Evolutionary conservation across 2,329 filamentous ascomycete species (phyloP).

Genomic region (Fusarium sp.): DNA sequence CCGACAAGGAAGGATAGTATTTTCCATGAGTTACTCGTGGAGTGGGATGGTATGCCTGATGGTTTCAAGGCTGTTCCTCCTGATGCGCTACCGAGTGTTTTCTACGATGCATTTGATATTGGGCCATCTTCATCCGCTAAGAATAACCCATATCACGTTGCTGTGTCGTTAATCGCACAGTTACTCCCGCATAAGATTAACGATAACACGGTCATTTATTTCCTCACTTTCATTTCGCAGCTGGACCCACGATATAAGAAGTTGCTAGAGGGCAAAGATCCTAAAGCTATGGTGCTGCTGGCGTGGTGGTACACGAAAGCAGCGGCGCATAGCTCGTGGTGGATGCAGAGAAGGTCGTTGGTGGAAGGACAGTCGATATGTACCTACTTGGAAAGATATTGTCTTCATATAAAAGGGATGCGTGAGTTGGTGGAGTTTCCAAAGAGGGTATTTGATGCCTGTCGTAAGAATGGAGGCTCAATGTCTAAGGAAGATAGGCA

Average conservation of each 20-base stretch:
- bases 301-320: slow-evolving; percentile 67
- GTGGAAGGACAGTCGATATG: slow-evolving; percentile 64
- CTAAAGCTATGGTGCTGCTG: slow-evolving; percentile 64
- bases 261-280: slow-evolving; percentile 62
- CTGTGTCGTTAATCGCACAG: slow-evolving; percentile 52
- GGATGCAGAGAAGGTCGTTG: slow-evolving; percentile 56
- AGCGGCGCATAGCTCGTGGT: slow-evolving; percentile 57
- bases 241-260: slow-evolving; percentile 56
- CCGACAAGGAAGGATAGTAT: slow-evolving; percentile 59
- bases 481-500: neutral
- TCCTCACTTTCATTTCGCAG: slow-evolving; percentile 59
- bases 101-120: slow-evolving; percentile 47
- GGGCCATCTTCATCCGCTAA: slow-evolving; percentile 30
- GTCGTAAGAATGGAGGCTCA: neutral
- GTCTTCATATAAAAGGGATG: slow-evolving; percentile 13
- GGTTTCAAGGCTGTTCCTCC: slow-evolving; percentile 19
- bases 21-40: slow-evolving; percentile 51
- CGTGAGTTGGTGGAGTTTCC: slow-evolving; percentile 32
- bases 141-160: slow-evolving; percentile 49
- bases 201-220: slow-evolving; percentile 56
- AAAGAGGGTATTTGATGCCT: slow-evolving; percentile 25
- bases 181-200: slow-evolving; percentile 51
- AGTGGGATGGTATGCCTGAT: slow-evolving; percentile 16
- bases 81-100: slow-evolving; percentile 45
- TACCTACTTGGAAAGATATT: slow-evolving; percentile 47